Evolutionary conservation across 2,329 filamentous ascomycete genomes (phyloP), one percentile per base, ranked within the genome.

Genomic region (Diaporthe batatas): DNA sequence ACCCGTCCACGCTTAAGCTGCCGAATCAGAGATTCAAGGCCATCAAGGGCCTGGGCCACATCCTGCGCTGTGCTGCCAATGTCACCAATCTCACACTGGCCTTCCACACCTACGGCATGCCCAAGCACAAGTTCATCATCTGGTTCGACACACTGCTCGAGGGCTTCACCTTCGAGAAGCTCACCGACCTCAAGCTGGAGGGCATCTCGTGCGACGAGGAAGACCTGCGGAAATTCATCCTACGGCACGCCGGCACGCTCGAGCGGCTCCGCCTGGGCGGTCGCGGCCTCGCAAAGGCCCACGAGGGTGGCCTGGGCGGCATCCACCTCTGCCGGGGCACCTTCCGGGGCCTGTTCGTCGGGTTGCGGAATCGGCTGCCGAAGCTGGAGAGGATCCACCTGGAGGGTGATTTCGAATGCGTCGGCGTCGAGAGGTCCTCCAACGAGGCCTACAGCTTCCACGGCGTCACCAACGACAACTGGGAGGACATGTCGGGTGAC

Each of bases 351-450:
- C 77, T 88, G 6, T 85, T 87, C 75, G 78, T 80, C 3, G 79
- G 81, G 21, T 77, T 88, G 49, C 82, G 80, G 23, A 77, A 77
- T 14, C 80, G 77, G 64, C 77, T 85, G 73, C 78, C 82, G 6
- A 77, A 79, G 42, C 79, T 87, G 49, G 79, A 84, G 75, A 81
- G 82, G 25, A 79, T 87, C 68, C 83, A 85, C 68, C 79, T 87
- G 64, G 84, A 86, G 73, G 86, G 86, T 5, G 84, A 86, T 67
- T 83, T 85, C 58, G 82, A 84, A 74, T 84, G 83, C 58, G 82
- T 83, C 32, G 80, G 82, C 65, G 79, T 79, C 49, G 80, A 80
- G 75, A 77, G 82, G 2, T 79, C 78, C 39, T 79, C 81, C 14
- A 79, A 82, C 74, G 84, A 86, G 76, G 77, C 79, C 18, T 85